A percentile compares a stretch with the other conserved stretches of the same genome.
Evolutionary conservation across 2,329 filamentous ascomycete genomes (phyloP).

Genomic region (Alternaria gansuensis): DNA sequence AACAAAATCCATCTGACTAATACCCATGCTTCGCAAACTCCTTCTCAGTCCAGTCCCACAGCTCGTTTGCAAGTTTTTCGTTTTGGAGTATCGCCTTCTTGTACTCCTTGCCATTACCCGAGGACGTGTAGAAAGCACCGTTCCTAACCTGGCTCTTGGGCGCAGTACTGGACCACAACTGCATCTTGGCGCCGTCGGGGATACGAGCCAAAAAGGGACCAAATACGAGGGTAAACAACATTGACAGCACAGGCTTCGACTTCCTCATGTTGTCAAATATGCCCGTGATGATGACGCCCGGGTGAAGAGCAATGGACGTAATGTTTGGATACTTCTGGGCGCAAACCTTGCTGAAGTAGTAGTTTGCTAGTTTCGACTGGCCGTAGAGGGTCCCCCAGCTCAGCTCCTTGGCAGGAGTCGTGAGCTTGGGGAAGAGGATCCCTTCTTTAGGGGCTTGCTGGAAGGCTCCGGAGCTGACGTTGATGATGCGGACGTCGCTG

Average conservation of each 20-base stretch:
- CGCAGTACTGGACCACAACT: conserved; percentile 56
- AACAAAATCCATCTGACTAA: not conserved
- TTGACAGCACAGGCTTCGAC: not conserved
- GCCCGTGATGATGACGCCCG: conserved; percentile 55
- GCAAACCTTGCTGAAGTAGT: conserved; percentile 53
- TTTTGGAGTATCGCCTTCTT: conserved; percentile 18
- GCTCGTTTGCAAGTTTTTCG: conserved; percentile 24
- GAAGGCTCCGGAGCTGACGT: conserved; percentile 39
- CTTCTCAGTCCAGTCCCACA: conserved; percentile 38
- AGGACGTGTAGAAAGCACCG: conserved; percentile 53
- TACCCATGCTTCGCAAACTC: conserved; percentile 23
- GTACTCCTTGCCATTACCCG: conserved; percentile 35
- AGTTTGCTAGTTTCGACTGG: conserved; percentile 59
- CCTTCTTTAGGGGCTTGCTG: conserved; percentile 35
- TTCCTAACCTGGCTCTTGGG: conserved; percentile 47
- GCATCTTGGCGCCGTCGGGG: conserved; percentile 41
- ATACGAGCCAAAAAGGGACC: conserved; percentile 13
- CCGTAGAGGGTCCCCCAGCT: conserved; percentile 45
- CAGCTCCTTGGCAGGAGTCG: conserved; percentile 21
- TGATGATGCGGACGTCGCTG: conserved; percentile 55
- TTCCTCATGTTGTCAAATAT: conserved; percentile 3
- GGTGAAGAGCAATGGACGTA: conserved; percentile 54
- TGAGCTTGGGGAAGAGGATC: conserved; percentile 47
- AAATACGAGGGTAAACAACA: not conserved
- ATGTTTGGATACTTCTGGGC: conserved; percentile 55